Conservation (phyloP, 2,329 filamentous ascomycete genomes). For the Dothideomycetes sp. region DNA sequence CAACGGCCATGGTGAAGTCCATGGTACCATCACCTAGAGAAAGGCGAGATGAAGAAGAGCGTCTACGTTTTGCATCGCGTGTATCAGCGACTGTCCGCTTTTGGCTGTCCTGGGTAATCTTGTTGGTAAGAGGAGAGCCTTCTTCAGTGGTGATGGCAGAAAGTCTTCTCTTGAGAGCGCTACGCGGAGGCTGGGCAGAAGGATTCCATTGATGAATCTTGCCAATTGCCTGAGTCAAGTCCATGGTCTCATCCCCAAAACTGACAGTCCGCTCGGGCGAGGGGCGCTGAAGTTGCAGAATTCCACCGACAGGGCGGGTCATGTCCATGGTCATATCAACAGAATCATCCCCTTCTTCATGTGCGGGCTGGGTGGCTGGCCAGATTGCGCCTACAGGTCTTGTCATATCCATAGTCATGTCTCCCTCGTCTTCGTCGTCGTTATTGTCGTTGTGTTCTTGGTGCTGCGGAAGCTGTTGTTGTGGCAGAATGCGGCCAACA, state of each 20-base stretch:
- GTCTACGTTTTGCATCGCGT: constrained; percentile 31
- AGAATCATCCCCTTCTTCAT: constrained; percentile 29
- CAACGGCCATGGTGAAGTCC: constrained; percentile 32
- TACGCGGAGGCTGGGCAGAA: constrained; percentile 24
- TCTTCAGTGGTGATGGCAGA: constrained; percentile 27
- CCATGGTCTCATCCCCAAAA: constrained; percentile 41
- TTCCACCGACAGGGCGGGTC: constrained; percentile 71
- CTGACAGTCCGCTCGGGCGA: constrained; percentile 31
- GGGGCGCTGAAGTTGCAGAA: constrained; percentile 29
- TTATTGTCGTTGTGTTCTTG: constrained; percentile 6
- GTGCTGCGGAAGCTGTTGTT: background rate
- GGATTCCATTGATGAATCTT: constrained; percentile 33
- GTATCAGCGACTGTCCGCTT: constrained; percentile 20
- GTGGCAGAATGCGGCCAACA: constrained; percentile 59
- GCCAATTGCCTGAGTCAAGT: constrained; percentile 47
- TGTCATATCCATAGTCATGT: constrained; percentile 13
- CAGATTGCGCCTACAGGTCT: constrained; percentile 10
- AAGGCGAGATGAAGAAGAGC: constrained; percentile 27
- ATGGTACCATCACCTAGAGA: constrained; percentile 34
- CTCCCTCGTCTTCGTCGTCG: constrained; percentile 7
- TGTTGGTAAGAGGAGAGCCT: constrained; percentile 23
- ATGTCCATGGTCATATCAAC: constrained; percentile 91
- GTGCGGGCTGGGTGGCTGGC: background rate
- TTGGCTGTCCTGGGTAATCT: constrained; percentile 23
- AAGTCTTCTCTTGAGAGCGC: constrained; percentile 34